Conservation (phyloP, 1,284 basidiomycete species). For the Marasmius oreades region DNA sequence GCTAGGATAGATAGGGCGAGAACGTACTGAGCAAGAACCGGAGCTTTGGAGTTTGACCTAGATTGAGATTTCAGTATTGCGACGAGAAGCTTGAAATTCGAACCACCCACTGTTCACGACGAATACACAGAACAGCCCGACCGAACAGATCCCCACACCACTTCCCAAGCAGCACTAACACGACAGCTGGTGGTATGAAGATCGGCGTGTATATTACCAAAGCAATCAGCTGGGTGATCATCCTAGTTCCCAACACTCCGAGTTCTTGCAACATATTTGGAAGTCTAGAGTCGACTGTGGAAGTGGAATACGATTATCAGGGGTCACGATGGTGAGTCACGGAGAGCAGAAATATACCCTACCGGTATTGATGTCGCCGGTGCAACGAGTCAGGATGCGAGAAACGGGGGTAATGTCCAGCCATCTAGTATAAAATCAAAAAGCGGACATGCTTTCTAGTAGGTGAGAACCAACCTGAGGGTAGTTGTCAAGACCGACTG, state of each 20-base stretch:
- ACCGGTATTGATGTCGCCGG: constrained; percentile 43
- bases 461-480: constrained; percentile 23
- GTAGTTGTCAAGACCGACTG: constrained; percentile 47
- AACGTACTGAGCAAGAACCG: constrained; percentile 45
- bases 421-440: constrained; percentile 29
- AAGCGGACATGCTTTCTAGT: neutral
- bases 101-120: constrained; percentile 3
- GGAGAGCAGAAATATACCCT: neutral
- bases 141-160: neutral
- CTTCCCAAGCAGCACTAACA: no score
- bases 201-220: constrained; percentile 33
- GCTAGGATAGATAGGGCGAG: neutral
- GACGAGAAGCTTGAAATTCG: constrained; percentile 13
- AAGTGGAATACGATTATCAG: constrained; percentile 1
- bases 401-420: constrained; percentile 54
- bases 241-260: constrained; percentile 12
- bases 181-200: constrained; percentile 23
- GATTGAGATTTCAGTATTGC: constrained; percentile 37
- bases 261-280: constrained; percentile 23
- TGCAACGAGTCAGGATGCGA: constrained; percentile 52
- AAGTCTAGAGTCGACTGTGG: constrained; percentile 30
- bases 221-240: constrained; percentile 34
- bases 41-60: constrained; percentile 35
- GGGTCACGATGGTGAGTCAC: neutral
- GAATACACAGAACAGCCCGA: neutral